Base-by-base conservation (phyloP, 192 early-diverging fungal genomes). In the Linnemannia schmuckeri region DNA sequence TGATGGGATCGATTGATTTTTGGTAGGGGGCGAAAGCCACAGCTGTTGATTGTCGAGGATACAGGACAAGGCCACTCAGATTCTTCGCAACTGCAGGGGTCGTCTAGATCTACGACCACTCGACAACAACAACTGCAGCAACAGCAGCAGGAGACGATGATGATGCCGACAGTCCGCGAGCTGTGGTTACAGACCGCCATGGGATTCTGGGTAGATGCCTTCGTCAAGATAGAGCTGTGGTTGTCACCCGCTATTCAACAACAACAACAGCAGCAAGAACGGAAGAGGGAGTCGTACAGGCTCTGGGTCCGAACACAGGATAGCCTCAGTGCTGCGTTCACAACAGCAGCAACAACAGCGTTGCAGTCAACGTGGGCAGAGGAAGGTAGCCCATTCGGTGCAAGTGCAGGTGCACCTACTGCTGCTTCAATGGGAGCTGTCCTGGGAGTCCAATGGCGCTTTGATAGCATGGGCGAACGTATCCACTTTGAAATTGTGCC, bases 181-280 rank as follows among this genome's bases (percentile, higher is more conserved):
- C 71, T 75, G 9, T 81, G 79, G 85, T 68, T 87, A 1, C 55
- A 87, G 38, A 75, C 66, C 22, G 72, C 68, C 52, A 18, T 86
- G 18, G 80, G 79, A 22, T 87, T 68, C 47, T 87, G 85, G 80
- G 49, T 61, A 0, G 76, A 87, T 13, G 37, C 71, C 40, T 12
- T 70, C 3, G 38, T 78, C n/a, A 54, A 37, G 10, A 66, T 71
- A 13, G 63, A 70, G 42, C 44, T 3, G 7, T 38, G 40, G 18
- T 24, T 30, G 2, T 52, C 38, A 30, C 4, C 38, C 33, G 1
- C 3, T 46, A 0, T 17, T 6, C 55, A 66, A 1, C 37, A 46
- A 24, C 55, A 35, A 7, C 40, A 30, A 4, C 35, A 24, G 2
- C 42, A 20, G 18, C 68, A 22, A 57, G 7, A 47, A 12, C 20